Evolutionary conservation across 2,329 filamentous ascomycete genomes (phyloP).

Genomic region (Nannizziopsis arthrosporioides): DNA sequence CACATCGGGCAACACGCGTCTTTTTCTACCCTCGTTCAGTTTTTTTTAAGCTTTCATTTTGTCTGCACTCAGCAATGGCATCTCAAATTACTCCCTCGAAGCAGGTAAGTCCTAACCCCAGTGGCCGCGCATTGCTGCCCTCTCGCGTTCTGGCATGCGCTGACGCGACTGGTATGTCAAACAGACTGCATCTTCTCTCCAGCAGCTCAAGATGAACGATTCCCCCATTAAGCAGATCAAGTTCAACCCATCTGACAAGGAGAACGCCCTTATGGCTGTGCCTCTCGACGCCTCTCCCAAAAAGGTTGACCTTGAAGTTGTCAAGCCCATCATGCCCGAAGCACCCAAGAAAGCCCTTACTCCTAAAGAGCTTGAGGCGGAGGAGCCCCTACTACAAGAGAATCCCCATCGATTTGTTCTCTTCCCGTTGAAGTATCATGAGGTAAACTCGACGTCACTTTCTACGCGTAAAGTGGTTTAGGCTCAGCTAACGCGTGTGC

Average conservation of each 20-base stretch:
- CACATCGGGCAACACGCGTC: slow-evolving; percentile 7
- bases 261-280: slow-evolving; percentile 54
- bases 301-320: slow-evolving; percentile 31
- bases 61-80: slow-evolving; percentile 50
- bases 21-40: not conserved
- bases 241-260: slow-evolving; percentile 64
- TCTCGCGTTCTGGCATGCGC: slow-evolving; percentile 25
- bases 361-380: slow-evolving; percentile 57
- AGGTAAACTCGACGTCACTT: slow-evolving; percentile 54
- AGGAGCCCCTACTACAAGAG: slow-evolving; percentile 87
- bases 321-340: slow-evolving; percentile 38
- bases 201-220: slow-evolving; percentile 76
- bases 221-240: slow-evolving; percentile 83
- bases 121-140: slow-evolving; percentile 15
- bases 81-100: slow-evolving; percentile 63
- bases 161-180: slow-evolving; percentile 25
- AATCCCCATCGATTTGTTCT: slow-evolving; percentile 94
- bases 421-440: slow-evolving; percentile 98
- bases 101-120: slow-evolving; percentile 46
- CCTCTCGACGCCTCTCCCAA: slow-evolving; percentile 43
- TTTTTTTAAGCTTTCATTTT: slow-evolving; percentile 16
- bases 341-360: slow-evolving; percentile 31
- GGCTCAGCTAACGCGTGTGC: slow-evolving; percentile 29
- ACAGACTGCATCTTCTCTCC: slow-evolving; percentile 76
- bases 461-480: slow-evolving; percentile 57